Base-by-base conservation (phyloP, 352 stramenopile genomes). In the Elongisporangium senticosum region DNA sequence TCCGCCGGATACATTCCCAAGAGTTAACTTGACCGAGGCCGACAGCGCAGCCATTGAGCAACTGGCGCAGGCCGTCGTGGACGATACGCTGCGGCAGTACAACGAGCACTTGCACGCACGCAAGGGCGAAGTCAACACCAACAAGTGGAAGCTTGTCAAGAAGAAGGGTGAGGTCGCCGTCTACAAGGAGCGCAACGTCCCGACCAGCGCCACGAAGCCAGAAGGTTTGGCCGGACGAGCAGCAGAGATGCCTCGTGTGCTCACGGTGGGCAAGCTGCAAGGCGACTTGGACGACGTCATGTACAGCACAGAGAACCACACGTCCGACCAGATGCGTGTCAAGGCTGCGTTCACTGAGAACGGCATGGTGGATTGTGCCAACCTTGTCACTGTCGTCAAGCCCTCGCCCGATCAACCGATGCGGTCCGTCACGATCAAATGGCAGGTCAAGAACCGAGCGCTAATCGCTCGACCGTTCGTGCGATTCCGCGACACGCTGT, bases 401-500 rank as follows among this genome's bases (percentile, higher is more conserved):
- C 65, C 79, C 24, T 79, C 73, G 2, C 59, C 58, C 0, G 63
- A 65, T 20, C 59, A 75, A 11, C 80, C 80, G 2, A 77, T 90
- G 23, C 55, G 75, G n/a, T 77, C 79, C 1, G 53, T 88, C 1
- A 71, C 69, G 24, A 59, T 90, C 56, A 87, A 88, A 52, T 90
- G 80, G 80, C 62, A 80, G 54, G 63, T 83, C 15, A 83, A 81
- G 33, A 67, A 58, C 22, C 66, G 64, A 19, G 64, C 67, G 0
- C 50, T 77, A 2, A 67, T 69, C 20, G 77, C 47, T 71, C n/a
- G n/a, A n/a, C n/a, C n/a, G n/a, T n/a, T n/a, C n/a, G n/a, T n/a
- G n/a, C n/a, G n/a, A n/a, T n/a, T 80, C 53, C 77, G 79, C 17
- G 79, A 89, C 64, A 75, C 75, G 48, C 76, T 85, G 43, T 85